Evolutionary conservation across 306 rosid species (phyloP).

Genomic region (Quercus wislizeni): DNA sequence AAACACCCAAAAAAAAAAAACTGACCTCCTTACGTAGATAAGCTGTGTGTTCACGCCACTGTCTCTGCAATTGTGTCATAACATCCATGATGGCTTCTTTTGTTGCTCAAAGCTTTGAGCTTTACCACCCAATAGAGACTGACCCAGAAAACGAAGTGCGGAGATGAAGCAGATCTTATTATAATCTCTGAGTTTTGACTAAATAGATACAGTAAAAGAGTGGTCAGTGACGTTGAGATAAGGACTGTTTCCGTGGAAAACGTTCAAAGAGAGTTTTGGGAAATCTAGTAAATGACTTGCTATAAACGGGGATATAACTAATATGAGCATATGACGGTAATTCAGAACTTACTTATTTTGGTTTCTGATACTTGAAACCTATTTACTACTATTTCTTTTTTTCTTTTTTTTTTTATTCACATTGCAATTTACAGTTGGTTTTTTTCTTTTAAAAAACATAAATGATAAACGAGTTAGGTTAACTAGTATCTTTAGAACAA

Average conservation of each 20-base stretch:
- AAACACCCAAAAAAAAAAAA: not conserved
- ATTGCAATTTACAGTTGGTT: too few relatives aligned
- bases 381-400: too few relatives aligned
- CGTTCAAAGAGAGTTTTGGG: slow-evolving; percentile 1
- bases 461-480: fast-evolving
- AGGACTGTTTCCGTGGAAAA: not conserved
- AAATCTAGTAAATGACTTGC: slow-evolving; percentile 12
- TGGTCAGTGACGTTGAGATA: not conserved
- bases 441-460: too few relatives aligned
- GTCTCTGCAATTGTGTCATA: slow-evolving; percentile 42
- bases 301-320: not conserved
- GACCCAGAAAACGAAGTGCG: not conserved
- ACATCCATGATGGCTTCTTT: slow-evolving; percentile 49
- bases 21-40: slow-evolving; percentile 52
- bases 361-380: not conserved
- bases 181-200: not conserved
- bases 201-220: not conserved
- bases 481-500: fast-evolving
- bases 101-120: not conserved
- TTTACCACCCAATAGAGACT: not conserved
- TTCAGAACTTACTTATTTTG: slow-evolving; percentile 9
- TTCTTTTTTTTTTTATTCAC: too few relatives aligned
- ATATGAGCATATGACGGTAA: slow-evolving; percentile 6
- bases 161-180: not conserved
- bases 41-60: slow-evolving; percentile 42